phyloP scores from a whole-genome alignment of 306 rosid genomes.

The Medicago truncatula region DNA sequence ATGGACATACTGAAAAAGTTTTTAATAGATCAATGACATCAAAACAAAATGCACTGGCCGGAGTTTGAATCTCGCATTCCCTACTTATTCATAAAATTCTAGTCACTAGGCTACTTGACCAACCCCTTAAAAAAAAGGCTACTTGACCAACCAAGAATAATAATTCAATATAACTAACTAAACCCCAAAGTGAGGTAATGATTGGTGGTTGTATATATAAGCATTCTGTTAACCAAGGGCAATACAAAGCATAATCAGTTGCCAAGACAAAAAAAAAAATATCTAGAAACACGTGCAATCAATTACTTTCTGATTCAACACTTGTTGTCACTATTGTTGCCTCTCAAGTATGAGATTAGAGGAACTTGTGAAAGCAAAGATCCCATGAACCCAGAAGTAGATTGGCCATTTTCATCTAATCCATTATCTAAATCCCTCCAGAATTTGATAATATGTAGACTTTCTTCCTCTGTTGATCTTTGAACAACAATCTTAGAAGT shows the following conservation, averaged over 20 bases:
- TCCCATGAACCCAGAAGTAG: conserved; percentile 48
- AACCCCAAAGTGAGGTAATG: background rate
- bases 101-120: too few species aligned
- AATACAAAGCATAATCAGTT: conserved; percentile 25
- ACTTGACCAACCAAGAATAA: too few species aligned
- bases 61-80: too few species aligned
- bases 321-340: conserved; percentile 41
- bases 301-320: conserved; percentile 36
- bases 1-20: background rate
- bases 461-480: conserved; percentile 91
- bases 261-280: conserved; percentile 16
- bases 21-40: background rate
- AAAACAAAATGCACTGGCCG: too few species aligned
- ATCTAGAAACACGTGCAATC: background rate
- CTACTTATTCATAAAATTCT: too few species aligned
- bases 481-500: conserved; percentile 83
- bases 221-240: conserved; percentile 22
- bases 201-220: conserved; percentile 26
- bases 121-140: too few species aligned
- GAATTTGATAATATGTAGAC: conserved; percentile 88
- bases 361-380: conserved; percentile 57
- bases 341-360: conserved; percentile 47
- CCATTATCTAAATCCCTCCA: conserved; percentile 67
- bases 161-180: conserved; percentile 2
- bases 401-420: conserved; percentile 43